Evolutionary conservation across 2,329 filamentous ascomycete species (phyloP), one percentile per base, ranked within the genome.

Genomic region (Penicillium sp.): DNA sequence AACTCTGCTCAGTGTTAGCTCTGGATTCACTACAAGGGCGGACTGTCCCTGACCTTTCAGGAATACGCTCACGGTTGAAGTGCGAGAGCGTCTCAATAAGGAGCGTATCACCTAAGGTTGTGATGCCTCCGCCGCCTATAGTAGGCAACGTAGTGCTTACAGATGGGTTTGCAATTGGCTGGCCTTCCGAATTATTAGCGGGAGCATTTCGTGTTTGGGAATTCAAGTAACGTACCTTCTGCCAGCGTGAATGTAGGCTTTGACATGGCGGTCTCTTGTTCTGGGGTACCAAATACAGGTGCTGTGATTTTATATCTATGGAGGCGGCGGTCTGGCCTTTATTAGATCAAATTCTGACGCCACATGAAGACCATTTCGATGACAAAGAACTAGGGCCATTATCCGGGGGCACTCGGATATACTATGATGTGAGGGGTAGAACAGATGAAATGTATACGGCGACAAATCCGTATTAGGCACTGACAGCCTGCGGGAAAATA

Each of bases 51-150:
- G 18, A 66, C 66, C 83, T 70, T 64, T 85, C 84, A 0, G 84
- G 84, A 15, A 86, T 86, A 18, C 84, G 72, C 67, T 86, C 83
- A 6, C 83, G 77, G 51, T 82, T 78, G 61, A 86, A 86, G 62
- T 86, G 83, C 2, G 84, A 78, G 0, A 86, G 69, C 1, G 81
- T 78, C 55, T 86, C 82, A 51, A 86, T 80, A n/a, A 86, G 63
- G 45, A 84, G 81, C n/a, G 81, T 84, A 59, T 85, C 82, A 53
- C 81, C 76, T 0, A 85, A 69, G 2, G 80, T 68, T 2, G 74
- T 70, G 4, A 81, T 68, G 7, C 77, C 76, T 15, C 67, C 62
- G 17, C 66, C 66, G 7, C 59, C 58, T 10, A 56, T 48, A 36
- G 59, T 62, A 15, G 66, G 65, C 13, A 68, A 45, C 1, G 63